phyloP scores from a whole-genome alignment of 805 yeast genomes.

The Yamadazyma phyllophila region DNA sequence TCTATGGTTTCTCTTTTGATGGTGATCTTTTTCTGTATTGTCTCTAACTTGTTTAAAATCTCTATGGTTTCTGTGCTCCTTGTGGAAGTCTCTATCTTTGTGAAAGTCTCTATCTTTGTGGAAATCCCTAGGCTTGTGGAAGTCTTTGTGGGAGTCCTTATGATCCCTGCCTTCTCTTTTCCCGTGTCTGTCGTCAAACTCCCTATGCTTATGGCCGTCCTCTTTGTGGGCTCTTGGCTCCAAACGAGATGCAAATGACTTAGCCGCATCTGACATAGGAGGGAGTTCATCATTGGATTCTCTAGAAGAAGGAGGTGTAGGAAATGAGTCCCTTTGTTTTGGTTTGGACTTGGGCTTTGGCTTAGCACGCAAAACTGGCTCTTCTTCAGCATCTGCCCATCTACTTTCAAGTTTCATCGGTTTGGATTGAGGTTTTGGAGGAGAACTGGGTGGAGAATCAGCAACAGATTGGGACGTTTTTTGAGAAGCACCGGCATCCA shows the following conservation, averaged over 20 bases:
- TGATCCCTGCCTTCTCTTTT: background rate
- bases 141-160: background rate
- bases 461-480: no score
- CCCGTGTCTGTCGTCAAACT: background rate
- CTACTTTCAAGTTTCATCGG: conserved; percentile 22
- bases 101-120: background rate
- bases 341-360: background rate
- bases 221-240: background rate
- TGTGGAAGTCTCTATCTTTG: background rate
- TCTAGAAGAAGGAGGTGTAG: conserved; percentile 5
- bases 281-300: conserved; percentile 9
- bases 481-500: background rate
- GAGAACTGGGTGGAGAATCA: background rate
- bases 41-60: background rate
- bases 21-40: background rate
- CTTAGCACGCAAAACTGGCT: background rate
- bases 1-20: background rate
- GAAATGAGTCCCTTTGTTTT: background rate
- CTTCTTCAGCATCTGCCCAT: conserved; percentile 28
- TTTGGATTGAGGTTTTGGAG: background rate
- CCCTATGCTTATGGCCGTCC: background rate
- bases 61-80: background rate
- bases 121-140: background rate
- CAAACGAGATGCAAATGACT: conserved; percentile 31
- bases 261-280: conserved; percentile 32